Evolutionary conservation across 768 basidiomycete species (phyloP).

Genomic region (Auriscalpium vulgare): DNA sequence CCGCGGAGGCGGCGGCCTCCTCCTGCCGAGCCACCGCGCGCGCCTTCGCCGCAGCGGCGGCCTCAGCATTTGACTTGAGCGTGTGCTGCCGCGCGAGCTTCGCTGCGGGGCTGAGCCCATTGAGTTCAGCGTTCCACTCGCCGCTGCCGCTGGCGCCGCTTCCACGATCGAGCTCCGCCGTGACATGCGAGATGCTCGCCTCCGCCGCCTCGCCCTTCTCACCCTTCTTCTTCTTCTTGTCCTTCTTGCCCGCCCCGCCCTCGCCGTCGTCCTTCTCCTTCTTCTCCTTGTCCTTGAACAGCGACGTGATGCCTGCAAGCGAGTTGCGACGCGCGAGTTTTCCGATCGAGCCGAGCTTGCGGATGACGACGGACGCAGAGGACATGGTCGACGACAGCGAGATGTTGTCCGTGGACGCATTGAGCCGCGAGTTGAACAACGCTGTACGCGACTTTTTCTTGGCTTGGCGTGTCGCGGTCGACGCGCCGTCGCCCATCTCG

Average conservation of each 20-base stretch:
- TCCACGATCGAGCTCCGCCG: conserved; percentile 74
- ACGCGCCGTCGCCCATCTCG: conserved; percentile 18
- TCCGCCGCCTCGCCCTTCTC: conserved; percentile 59
- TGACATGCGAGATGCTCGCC: conserved; percentile 71
- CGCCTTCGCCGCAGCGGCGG: conserved; percentile 57
- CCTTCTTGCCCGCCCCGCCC: conserved; percentile 32
- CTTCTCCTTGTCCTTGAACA: conserved; percentile 82
- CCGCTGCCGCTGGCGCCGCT: conserved; percentile 80
- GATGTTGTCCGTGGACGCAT: conserved; percentile 90
- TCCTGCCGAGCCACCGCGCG: conserved; percentile 46
- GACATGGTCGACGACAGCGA: conserved; percentile 92
- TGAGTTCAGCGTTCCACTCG: conserved; percentile 44
- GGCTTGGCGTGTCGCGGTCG: conserved; percentile 24
- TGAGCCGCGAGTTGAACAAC: conserved; percentile 83
- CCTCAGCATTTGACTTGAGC: conserved; percentile 78
- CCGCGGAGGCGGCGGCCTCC: conserved; percentile 25
- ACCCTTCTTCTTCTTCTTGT: conserved; percentile 41
- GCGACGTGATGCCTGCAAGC: conserved; percentile 81
- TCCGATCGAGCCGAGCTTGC: conserved; percentile 88
- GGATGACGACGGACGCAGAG: conserved; percentile 92
- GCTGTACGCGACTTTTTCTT: conserved; percentile 66
- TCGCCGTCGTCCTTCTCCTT: conserved; percentile 37
- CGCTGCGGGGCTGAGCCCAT: conserved; percentile 83
- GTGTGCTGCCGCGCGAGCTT: conserved; percentile 88
- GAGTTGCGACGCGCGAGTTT: conserved; percentile 86